Base-by-base conservation (phyloP, 106 monocot species). In the Acanthochlamys bracteata region DNA sequence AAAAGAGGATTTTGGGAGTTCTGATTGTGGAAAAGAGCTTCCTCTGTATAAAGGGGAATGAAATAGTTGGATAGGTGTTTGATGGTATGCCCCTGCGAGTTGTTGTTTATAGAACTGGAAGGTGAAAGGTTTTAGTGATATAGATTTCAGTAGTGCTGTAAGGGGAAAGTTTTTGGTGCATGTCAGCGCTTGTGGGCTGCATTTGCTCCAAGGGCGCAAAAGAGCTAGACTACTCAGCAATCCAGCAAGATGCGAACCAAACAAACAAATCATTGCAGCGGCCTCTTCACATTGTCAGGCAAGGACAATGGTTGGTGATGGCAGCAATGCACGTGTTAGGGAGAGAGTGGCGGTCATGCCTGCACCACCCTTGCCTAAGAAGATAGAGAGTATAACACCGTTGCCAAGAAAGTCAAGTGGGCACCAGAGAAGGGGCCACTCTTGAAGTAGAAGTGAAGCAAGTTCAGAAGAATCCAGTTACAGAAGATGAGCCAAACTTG, bases 151-250 rank as follows among this genome's bases (percentile, higher is more conserved):
- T 6, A 33, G 33, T 33, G 33, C 33, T 33, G 33, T 1, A 33
- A 62, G 39, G 40, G 40, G 40, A 41, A 39, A 20, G 61, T 2
- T 24, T 26, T 59, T 62, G 61, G 39, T 19, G 61, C 39, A 16
- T 53, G 19, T 45, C n/a, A 25, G 66, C 21, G 59, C 55, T 74
- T 70, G 77, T 82, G 82, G 82, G 82, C 58, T 82, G 82, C 56
- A 66, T 74, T 42, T 74, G 53, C 65, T 78, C 82, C 4, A 82
- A 82, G 47, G 69, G 60, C 56, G 55, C 60, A 47, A 60, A 54
- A 20, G 41, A 24, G 20, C 57, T 45, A 1, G 66, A 69, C 11
- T 24, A 57, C 24, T 43, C 53, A 3, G 68, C 51, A 39, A 41
- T 39, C 33, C 58, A 63, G 53, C 39, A 27, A 1, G 41, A 41